phyloP scores from a whole-genome alignment of 129 eudicot species.

The Gnaphalium uliginosum region DNA sequence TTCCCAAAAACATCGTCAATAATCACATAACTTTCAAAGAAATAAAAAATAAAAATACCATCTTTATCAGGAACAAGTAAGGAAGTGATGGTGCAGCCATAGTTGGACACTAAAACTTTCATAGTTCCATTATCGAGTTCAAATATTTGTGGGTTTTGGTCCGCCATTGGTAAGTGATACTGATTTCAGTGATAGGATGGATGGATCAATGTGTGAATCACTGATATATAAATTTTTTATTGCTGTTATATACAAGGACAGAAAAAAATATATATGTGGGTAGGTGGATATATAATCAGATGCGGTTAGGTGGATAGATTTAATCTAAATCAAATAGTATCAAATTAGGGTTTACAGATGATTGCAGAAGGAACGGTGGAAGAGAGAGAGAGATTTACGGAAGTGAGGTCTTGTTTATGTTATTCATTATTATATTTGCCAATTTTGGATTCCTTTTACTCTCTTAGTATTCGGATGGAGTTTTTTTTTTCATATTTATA shows the following conservation, averaged over 20 bases:
- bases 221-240: too few species aligned
- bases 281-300: not conserved
- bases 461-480: too few species aligned
- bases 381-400: too few species aligned
- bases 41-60: conserved; percentile 44
- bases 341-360: not conserved
- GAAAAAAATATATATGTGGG: not conserved
- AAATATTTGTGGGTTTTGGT: conserved; percentile 1
- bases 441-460: too few species aligned
- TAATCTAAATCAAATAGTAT: not conserved
- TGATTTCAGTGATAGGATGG: not conserved
- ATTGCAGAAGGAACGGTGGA: not conserved
- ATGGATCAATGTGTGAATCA: not conserved
- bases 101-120: conserved; percentile 68
- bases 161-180: not conserved
- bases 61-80: conserved; percentile 74
- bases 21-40: not conserved
- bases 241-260: not conserved
- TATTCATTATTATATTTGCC: too few species aligned
- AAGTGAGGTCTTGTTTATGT: too few species aligned
- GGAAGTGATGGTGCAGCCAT: conserved; percentile 90
- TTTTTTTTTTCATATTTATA: too few species aligned
- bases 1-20: conserved; percentile 2
- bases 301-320: not conserved
- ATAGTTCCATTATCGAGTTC: conserved; percentile 89